Base-by-base conservation (phyloP, 345 rosid species). In the Hibiscus mutabilis region DNA sequence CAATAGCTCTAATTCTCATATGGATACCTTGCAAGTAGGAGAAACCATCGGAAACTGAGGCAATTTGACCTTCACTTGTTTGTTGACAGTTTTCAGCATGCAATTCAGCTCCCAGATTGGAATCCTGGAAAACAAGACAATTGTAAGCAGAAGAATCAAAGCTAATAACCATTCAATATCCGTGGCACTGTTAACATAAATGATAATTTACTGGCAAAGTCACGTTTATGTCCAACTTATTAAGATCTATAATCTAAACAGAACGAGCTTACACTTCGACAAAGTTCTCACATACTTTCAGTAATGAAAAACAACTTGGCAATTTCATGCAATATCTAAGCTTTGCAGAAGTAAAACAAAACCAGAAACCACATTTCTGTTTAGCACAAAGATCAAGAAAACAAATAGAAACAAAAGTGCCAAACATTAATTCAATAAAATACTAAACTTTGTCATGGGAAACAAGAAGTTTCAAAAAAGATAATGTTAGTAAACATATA, bases 1-100 rank as follows among this genome's bases (percentile, higher is more conserved):
- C 96, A 6, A 92, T 82, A 69, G 89, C 86, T 82, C 76, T 83
- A 74, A 95, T 80, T 77, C 87, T 86, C 76, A 72, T 72, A 25
- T 84, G 79, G 82, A 91, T 47, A 77, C 81, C 83, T 75, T 89
- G 83, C 77, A 91, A 63, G 73, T 82, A 84, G 44, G 80, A 64
- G 74, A 80, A 51, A 65, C 81, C 77, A 44, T 76, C 80, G 22
- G 74, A 60, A 37, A 71, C 52, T 42, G 66, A 24, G 37, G 66
- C 65, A 42, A 47, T 69, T 71, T 44, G 77, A 73, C 75, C 79
- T 67, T 74, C 83, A 47, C 66, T 63, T 44, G 73, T 74, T 57
- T 76, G 73, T 63, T 59, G 79, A 73, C 35, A 63, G 78, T 77
- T 71, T 77, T 76, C 90, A 55, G 74, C 79, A 55, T 60, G 58